A percentile compares a stretch with the other conserved stretches of the same genome.
phyloP scores from a whole-genome alignment of 2,329 filamentous ascomycete genomes.

The Penicillium rolfsii region DNA sequence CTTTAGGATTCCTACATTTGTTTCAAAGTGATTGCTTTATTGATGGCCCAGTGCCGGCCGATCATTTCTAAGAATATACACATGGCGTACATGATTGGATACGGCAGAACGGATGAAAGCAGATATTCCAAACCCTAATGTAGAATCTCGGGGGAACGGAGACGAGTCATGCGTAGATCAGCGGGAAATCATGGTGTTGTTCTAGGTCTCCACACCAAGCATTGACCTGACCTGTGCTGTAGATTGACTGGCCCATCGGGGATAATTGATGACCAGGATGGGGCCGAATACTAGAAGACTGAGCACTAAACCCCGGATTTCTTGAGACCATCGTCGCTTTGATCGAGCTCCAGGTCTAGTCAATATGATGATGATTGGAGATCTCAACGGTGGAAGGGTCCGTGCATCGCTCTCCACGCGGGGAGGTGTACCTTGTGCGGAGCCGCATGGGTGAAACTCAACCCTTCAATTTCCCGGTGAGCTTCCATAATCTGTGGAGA shows the following conservation, averaged over 20 bases:
- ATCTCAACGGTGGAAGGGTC: background rate
- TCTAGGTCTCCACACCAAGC: background rate
- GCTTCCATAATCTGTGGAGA: background rate
- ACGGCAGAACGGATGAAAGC: background rate
- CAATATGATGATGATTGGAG: too few species aligned
- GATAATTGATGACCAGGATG: background rate
- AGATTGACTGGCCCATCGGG: background rate
- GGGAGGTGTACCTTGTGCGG: constrained; percentile 13
- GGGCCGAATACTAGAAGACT: background rate
- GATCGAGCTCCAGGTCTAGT: background rate
- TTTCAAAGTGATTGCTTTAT: background rate
- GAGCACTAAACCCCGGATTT: background rate
- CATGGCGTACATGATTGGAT: background rate
- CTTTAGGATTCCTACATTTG: too few species aligned
- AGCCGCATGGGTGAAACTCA: constrained; percentile 10
- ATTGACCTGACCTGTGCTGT: background rate
- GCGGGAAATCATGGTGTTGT: background rate
- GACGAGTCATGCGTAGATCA: background rate
- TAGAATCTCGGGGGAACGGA: background rate
- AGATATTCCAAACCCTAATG: background rate
- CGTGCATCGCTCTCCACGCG: background rate
- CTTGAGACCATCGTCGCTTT: background rate
- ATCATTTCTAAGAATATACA: background rate
- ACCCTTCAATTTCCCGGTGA: background rate
- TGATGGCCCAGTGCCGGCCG: background rate